phyloP scores from a whole-genome alignment of 2,329 filamentous ascomycete genomes.

The Fusarium solani-melongenae region DNA sequence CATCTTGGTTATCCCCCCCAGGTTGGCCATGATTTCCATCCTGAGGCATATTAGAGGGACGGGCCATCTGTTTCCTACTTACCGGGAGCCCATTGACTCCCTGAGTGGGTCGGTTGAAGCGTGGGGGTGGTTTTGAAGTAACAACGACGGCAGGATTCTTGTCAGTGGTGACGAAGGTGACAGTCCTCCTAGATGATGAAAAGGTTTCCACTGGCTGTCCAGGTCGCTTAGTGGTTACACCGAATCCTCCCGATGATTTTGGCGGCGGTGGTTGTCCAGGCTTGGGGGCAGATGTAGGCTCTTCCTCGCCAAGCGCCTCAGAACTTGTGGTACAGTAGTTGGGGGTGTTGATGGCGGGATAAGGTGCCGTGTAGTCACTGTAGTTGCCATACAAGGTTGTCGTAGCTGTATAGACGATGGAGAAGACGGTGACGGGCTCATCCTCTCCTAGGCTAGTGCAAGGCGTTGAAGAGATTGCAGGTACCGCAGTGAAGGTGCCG shows the following conservation, averaged over 20 bases:
- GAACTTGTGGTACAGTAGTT: slow-evolving; percentile 33
- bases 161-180: slow-evolving; percentile 63
- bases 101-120: slow-evolving; percentile 48
- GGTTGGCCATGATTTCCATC: not conserved
- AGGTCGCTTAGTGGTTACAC: slow-evolving; percentile 22
- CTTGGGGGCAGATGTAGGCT: not conserved
- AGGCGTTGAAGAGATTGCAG: slow-evolving; percentile 33
- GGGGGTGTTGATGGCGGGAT: slow-evolving; percentile 53
- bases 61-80: slow-evolving; percentile 37
- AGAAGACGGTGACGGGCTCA: slow-evolving; percentile 53
- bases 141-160: slow-evolving; percentile 65
- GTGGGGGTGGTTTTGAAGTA: slow-evolving; percentile 51
- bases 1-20: not conserved
- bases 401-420: slow-evolving; percentile 61
- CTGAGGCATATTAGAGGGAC: slow-evolving; percentile 3
- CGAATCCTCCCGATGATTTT: not conserved
- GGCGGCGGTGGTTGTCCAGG: not conserved
- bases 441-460: slow-evolving; percentile 48
- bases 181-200: slow-evolving; percentile 40
- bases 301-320: not conserved
- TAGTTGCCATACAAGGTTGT: slow-evolving; percentile 60
- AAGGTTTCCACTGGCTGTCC: slow-evolving; percentile 16
- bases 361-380: slow-evolving; percentile 59
- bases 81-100: slow-evolving; percentile 2
- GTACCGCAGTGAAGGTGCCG: slow-evolving; percentile 25